These are phyloP conservation scores for Dictyostelium purpureum DNA, from an alignment of 78 protist species.

Conservation along the genomic window DNA sequence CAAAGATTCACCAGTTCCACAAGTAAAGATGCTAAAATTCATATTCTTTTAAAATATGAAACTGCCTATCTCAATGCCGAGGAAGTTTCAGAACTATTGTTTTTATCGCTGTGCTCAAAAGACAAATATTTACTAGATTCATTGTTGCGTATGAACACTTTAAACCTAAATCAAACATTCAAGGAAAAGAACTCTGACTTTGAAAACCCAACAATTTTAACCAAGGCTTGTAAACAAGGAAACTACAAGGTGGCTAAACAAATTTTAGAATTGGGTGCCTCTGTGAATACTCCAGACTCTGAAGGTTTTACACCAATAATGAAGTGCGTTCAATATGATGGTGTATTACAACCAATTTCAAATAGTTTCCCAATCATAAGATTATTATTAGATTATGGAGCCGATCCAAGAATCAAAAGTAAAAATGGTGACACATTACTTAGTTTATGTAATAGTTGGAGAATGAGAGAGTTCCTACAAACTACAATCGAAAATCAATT, in stretches of 20 bases:
- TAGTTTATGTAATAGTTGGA: conserved; percentile 25
- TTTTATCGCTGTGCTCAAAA: conserved; percentile 39
- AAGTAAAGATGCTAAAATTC: background rate
- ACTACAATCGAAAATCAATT: background rate
- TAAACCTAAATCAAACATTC: conserved; percentile 23
- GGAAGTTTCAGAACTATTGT: conserved; percentile 49
- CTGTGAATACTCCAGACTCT: background rate
- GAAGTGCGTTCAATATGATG: conserved; percentile 61
- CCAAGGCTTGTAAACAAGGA: conserved; percentile 67
- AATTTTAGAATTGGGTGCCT: conserved; percentile 52
- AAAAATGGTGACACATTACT: conserved; percentile 11
- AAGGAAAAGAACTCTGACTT: conserved; percentile 25
- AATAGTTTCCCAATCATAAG: background rate
- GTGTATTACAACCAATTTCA: conserved; percentile 55
- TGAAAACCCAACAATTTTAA: conserved; percentile 36
- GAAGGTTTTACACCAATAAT: conserved; percentile 64
- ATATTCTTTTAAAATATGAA: conserved; percentile 33
- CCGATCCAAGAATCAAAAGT: conserved; percentile 50
- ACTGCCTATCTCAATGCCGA: conserved; percentile 5
- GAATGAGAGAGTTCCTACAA: conserved; percentile 4
- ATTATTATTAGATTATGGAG: conserved; percentile 40
- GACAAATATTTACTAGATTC: conserved; percentile 4
- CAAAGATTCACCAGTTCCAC: background rate
- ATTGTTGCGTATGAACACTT: background rate
- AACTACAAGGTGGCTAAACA: background rate